These are phyloP conservation scores for Marchantia paleacea DNA, from an alignment of 225 moss, liverwort and hornwort species.

Conservation along the genomic window DNA sequence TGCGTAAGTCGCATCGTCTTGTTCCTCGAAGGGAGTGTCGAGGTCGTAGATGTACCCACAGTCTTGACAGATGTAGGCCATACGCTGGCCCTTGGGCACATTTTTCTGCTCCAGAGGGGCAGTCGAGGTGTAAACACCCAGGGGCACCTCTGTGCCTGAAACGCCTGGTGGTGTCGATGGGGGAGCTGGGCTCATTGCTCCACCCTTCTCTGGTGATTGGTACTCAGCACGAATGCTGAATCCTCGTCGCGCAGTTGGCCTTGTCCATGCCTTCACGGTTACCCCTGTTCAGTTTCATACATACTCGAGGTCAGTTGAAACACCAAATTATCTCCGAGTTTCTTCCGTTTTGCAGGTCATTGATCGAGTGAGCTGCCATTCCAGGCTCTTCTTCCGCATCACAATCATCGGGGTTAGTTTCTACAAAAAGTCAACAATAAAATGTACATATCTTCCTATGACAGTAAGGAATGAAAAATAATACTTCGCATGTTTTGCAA, in stretches of 20 bases:
- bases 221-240: conserved; percentile 20
- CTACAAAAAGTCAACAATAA: not conserved
- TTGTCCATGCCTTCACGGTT: conserved; percentile 15
- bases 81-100: conserved; percentile 39
- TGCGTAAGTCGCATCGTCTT: conserved; percentile 26
- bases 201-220: not conserved
- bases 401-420: too few species aligned
- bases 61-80: conserved; percentile 62
- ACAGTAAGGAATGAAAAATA: not conserved
- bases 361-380: not conserved
- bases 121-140: conserved; percentile 30
- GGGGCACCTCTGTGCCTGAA: conserved; percentile 36
- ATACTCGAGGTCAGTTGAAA: too few species aligned
- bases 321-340: not conserved
- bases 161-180: conserved; percentile 37
- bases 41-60: conserved; percentile 65
- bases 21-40: conserved; percentile 51
- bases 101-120: conserved; percentile 54
- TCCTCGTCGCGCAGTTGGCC: not conserved
- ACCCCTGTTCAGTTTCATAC: not conserved
- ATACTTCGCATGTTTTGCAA: not conserved
- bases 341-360: not conserved
- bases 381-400: too few species aligned
- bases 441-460: not conserved
- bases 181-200: conserved; percentile 4